These are phyloP conservation scores for Neoscytalidium dimidiatum DNA, from an alignment of 2,329 filamentous ascomycete species.

Conservation along the genomic window DNA sequence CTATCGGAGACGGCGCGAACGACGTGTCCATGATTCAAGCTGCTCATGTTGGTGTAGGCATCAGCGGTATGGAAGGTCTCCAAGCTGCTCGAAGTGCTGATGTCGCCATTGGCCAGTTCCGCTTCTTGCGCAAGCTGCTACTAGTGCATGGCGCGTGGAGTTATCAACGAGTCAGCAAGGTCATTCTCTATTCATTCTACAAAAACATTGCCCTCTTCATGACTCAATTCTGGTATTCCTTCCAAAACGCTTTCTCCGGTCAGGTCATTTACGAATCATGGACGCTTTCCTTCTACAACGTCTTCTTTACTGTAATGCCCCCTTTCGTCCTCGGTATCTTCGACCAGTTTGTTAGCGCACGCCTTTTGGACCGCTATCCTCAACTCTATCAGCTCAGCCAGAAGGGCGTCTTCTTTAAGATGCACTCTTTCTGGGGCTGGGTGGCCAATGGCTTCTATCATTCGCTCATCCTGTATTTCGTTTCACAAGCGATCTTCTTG, in stretches of 20 bases:
- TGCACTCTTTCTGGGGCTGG: constrained; percentile 92
- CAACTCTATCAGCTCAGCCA: constrained; percentile 94
- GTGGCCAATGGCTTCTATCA: constrained; percentile 94
- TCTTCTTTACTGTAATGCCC: constrained; percentile 93
- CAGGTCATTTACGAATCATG: constrained; percentile 99
- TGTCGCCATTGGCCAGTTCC: constrained; percentile 93
- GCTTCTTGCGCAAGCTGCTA: constrained; percentile 88
- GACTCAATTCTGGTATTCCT: constrained; percentile 98
- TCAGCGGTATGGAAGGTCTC: constrained; percentile 94
- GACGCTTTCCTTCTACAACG: constrained; percentile 99
- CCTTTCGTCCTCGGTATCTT: constrained; percentile 94
- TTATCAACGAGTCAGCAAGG: constrained; percentile 94
- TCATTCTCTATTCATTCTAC: constrained; percentile 98
- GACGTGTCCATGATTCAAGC: constrained; percentile 99
- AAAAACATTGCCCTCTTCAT: constrained; percentile 99
- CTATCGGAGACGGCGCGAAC: constrained; percentile 96
- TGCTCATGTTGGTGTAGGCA: constrained; percentile 95
- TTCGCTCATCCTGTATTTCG: constrained; percentile 88
- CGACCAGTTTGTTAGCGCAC: constrained; percentile 95
- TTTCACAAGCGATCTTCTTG: constrained; percentile 77
- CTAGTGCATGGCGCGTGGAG: constrained; percentile 97
- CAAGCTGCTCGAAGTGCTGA: constrained; percentile 95
- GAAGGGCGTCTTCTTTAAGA: constrained; percentile 88
- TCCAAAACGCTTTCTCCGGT: constrained; percentile 97
- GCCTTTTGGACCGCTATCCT: constrained; percentile 90